Evolutionary conservation across 768 basidiomycete genomes (phyloP).

Genomic region (Exsudoporus frostii): DNA sequence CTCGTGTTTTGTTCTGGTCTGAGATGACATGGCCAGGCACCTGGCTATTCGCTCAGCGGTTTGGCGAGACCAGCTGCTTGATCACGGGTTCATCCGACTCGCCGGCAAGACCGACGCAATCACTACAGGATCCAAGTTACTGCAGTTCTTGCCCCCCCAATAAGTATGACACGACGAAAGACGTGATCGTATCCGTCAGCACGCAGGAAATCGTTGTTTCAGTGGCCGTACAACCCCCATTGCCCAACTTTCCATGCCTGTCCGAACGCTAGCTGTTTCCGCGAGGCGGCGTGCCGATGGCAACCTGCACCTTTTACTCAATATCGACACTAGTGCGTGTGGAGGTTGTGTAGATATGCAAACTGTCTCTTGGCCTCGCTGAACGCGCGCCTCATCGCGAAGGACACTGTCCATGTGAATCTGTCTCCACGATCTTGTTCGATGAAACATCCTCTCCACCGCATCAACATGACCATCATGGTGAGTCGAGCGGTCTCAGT

Average conservation of each 20-base stretch:
- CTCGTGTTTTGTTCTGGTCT: background rate
- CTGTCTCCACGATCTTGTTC: background rate
- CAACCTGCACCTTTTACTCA: background rate
- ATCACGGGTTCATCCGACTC: background rate
- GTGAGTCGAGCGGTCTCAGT: background rate
- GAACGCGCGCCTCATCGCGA: background rate
- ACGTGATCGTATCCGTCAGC: background rate
- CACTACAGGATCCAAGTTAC: background rate
- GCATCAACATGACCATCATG: no score
- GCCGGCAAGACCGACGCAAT: background rate
- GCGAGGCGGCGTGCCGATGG: background rate
- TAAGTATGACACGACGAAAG: background rate
- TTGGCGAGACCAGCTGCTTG: background rate
- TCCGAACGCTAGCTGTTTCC: background rate
- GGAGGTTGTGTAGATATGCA: background rate
- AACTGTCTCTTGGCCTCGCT: background rate
- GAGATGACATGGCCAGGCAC: no score
- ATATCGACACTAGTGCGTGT: background rate
- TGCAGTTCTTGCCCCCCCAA: background rate
- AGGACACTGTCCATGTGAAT: background rate
- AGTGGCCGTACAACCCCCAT: background rate
- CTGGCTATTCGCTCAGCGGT: background rate
- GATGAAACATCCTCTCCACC: no score
- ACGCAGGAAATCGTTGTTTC: background rate
- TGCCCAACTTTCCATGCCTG: background rate